These are phyloP conservation scores for Corchorus capsularis DNA, from an alignment of 345 rosid genomes.

Conservation along the genomic window DNA sequence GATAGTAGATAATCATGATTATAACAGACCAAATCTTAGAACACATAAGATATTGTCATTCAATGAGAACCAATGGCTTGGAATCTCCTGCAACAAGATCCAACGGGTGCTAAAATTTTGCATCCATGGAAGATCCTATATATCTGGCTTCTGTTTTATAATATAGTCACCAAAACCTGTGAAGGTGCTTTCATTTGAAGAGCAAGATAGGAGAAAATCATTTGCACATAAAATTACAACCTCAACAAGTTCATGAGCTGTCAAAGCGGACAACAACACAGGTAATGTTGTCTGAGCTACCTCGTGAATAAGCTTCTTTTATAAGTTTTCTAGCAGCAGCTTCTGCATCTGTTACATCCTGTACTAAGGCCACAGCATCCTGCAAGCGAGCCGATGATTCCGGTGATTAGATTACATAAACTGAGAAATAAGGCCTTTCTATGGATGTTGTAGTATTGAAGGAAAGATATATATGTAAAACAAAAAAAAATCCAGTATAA, in stretches of 20 bases:
- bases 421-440: neutral
- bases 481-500: neutral
- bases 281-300: conserved; percentile 59
- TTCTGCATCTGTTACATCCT: conserved; percentile 43
- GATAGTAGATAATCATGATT: neutral
- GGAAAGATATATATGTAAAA: neutral
- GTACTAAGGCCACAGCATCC: conserved; percentile 50
- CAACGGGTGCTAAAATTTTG: neutral
- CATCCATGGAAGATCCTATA: neutral
- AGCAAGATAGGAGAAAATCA: neutral
- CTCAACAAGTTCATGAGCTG: conserved; percentile 20
- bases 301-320: conserved; percentile 45
- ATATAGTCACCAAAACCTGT: neutral
- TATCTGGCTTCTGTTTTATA: neutral
- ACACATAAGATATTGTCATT: conserved; percentile 7
- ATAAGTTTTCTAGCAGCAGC: conserved; percentile 47
- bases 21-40: conserved; percentile 11
- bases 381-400: conserved; percentile 19
- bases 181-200: neutral
- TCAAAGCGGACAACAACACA: conserved; percentile 48
- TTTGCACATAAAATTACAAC: neutral
- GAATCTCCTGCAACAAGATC: neutral
- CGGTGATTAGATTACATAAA: neutral
- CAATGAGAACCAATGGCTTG: neutral
- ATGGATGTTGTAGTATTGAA: too few species aligned